Percentiles rank a stretch among this genome's conserved stretches.
phyloP scores from a whole-genome alignment of 139 green algal species.

The Astrephomene gubernaculifera region DNA sequence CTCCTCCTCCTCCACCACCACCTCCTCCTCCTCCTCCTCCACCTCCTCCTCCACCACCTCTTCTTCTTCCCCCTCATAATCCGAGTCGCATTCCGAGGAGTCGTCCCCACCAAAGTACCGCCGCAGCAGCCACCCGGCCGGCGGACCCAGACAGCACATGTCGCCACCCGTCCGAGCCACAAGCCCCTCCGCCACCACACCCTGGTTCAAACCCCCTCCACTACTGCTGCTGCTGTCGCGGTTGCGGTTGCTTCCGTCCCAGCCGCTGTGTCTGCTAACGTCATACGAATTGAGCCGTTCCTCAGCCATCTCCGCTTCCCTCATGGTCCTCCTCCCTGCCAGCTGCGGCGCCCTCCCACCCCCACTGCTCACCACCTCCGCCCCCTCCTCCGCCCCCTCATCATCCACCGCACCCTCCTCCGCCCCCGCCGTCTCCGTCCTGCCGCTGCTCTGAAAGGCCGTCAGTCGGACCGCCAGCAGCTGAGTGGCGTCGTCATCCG shows the following conservation, averaged over 20 bases:
- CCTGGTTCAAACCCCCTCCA: too few relatives aligned
- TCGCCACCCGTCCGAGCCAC: conserved; percentile 15
- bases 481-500: background rate
- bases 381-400: too few relatives aligned
- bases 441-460: background rate
- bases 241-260: too few relatives aligned
- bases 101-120: background rate
- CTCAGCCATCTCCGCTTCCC: too few relatives aligned
- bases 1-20: background rate
- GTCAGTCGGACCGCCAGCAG: background rate
- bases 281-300: too few relatives aligned
- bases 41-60: background rate
- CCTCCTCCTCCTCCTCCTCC: background rate
- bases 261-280: too few relatives aligned
- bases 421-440: too few relatives aligned
- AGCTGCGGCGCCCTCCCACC: too few relatives aligned
- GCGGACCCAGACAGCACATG: conserved; percentile 15
- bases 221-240: too few relatives aligned
- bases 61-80: background rate
- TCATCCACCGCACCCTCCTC: too few relatives aligned
- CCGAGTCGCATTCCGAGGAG: background rate
- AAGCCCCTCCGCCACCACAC: background rate
- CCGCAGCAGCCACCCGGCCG: conserved; percentile 21
- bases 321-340: too few relatives aligned
- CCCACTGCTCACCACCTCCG: too few relatives aligned